Base-by-base conservation (phyloP, 2,329 filamentous ascomycete species). In the Cladosporium sp. region DNA sequence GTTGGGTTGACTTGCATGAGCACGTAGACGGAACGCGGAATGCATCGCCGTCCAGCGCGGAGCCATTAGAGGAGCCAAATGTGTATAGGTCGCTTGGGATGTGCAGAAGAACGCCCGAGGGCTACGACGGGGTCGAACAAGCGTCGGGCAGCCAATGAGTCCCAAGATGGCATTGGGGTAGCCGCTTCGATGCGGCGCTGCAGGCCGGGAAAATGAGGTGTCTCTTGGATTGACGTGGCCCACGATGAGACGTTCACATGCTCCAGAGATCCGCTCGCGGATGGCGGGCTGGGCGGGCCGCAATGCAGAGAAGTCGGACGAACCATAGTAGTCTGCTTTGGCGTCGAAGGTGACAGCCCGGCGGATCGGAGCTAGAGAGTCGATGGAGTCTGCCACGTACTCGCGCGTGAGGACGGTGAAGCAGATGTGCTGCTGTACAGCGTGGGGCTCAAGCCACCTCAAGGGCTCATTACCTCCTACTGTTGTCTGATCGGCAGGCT, bases 181-280 rank as follows among this genome's bases (percentile, higher is more conserved):
- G 40, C 40, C 52, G 15, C 32, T 47, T 45, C 32, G 13, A 45
- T 36, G 37, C n/a, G 19, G 36, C n/a, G 37, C 36, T 42, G 50
- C 50, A 53, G 52, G 52, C 20, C 44, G 52, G n/a, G 10, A 37
- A 20, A 47, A 40, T 55, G 52, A 55, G 52, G 52, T 55, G 52
- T 55, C 52, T 37, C 15, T 39, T 55, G 12, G 40, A 42, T 55
- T 44, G 52, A 55, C 52, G 52, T 55, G 52, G 52, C 52, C 19
- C 19, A 15, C 52, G 28, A n/a, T 55, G 32, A 55, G 52, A 55
- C 52, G 52, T 55, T 34, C 32, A 47, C 28, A 44, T 36, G 39
- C 19, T 10, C 40, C 9, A 25, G 32, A 17, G 52, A 45, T 37
- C 52, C 28, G 52, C 40, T 25, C 15, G 15, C 52, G 52, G 52